Conservation (phyloP, 768 basidiomycete species). For the Kwoniella mangroviensis region DNA sequence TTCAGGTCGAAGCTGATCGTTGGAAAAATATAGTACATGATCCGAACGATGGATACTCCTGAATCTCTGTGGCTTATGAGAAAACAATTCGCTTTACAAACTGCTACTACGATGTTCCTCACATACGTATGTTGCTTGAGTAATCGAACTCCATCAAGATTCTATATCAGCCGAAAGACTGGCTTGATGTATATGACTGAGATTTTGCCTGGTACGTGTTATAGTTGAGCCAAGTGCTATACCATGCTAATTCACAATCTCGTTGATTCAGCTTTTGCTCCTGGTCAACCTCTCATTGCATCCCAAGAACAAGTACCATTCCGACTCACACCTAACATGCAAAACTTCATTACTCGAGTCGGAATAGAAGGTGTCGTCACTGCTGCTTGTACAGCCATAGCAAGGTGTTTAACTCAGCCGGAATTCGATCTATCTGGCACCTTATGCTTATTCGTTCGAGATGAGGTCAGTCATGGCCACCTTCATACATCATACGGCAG, state of each 20-base stretch:
- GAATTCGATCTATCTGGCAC: constrained; percentile 96
- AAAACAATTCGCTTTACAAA: constrained; percentile 91
- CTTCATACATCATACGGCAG: constrained; percentile 57
- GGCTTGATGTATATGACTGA: constrained; percentile 93
- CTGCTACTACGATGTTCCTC: constrained; percentile 88
- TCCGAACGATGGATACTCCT: constrained; percentile 77
- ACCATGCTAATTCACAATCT: neutral
- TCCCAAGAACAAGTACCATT: constrained; percentile 91
- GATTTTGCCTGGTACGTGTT: constrained; percentile 72
- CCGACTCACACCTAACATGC: constrained; percentile 95
- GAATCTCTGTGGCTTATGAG: constrained; percentile 94
- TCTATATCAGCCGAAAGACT: constrained; percentile 85
- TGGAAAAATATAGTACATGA: constrained; percentile 73
- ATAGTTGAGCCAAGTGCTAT: neutral
- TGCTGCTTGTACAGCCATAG: constrained; percentile 86
- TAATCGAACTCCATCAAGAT: constrained; percentile 79
- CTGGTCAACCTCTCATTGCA: constrained; percentile 66
- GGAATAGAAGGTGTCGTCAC: constrained; percentile 88
- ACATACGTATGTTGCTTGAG: constrained; percentile 84
- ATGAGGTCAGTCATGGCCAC: constrained; percentile 83
- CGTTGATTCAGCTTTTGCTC: constrained; percentile 49
- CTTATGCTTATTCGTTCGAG: constrained; percentile 85
- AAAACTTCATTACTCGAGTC: constrained; percentile 84
- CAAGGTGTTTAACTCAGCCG: constrained; percentile 83
- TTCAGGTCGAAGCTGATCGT: neutral